These are phyloP conservation scores for Pichia californica DNA, from an alignment of 805 yeast species.

Conservation along the genomic window DNA sequence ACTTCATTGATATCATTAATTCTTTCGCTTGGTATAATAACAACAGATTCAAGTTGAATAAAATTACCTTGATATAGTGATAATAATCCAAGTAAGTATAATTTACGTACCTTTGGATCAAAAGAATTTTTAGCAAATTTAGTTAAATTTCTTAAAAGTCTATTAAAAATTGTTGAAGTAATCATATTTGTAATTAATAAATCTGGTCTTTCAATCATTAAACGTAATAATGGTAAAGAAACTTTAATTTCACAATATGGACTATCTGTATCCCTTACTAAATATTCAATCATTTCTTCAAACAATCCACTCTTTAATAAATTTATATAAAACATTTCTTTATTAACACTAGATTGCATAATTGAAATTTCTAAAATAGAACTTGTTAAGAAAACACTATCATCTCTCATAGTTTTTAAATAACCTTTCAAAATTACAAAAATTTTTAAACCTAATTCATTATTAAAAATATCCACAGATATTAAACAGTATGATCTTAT, in stretches of 20 bases:
- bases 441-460: slow-evolving; percentile 33
- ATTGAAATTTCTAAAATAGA: slow-evolving; percentile 48
- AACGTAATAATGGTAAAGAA: slow-evolving; percentile 33
- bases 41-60: neutral
- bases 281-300: slow-evolving; percentile 35
- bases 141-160: slow-evolving; percentile 21
- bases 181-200: slow-evolving; percentile 23
- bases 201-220: slow-evolving; percentile 32
- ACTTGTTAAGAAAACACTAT: slow-evolving; percentile 50
- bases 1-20: slow-evolving; percentile 2
- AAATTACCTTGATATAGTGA: slow-evolving; percentile 23
- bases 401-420: slow-evolving; percentile 61
- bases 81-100: slow-evolving; percentile 25
- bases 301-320: slow-evolving; percentile 41
- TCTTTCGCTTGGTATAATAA: neutral
- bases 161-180: slow-evolving; percentile 10
- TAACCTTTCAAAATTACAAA: slow-evolving; percentile 49
- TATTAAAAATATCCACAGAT: slow-evolving; percentile 36
- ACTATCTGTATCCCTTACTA: slow-evolving; percentile 37
- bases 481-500: slow-evolving; percentile 56
- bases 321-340: slow-evolving; percentile 17
- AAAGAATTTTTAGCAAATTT: slow-evolving; percentile 44
- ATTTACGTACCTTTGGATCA: slow-evolving; percentile 70
- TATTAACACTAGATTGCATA: slow-evolving; percentile 26
- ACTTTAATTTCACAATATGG: slow-evolving; percentile 36